Base-by-base conservation (phyloP, 2,329 filamentous ascomycete species). In the Pseudocercospora fijiensis region DNA sequence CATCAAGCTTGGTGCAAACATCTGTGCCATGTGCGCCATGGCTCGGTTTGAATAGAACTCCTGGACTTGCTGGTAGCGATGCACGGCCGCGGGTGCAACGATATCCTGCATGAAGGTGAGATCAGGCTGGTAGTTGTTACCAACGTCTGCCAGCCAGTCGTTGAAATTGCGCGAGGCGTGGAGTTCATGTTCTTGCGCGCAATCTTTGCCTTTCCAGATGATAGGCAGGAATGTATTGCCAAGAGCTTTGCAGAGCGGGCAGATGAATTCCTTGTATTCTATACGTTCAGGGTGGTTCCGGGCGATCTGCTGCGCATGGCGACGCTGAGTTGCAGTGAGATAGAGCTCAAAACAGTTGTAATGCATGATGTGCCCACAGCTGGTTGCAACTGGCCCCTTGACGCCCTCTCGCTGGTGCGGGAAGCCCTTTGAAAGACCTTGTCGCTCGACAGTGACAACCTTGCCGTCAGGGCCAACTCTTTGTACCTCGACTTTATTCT, bases 291-390 rank as follows among this genome's bases (percentile, higher is more conserved):
- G 95, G 71, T 98, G 95, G 71, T 96, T 91, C 13, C 95, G 86
- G 7, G 95, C 93, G 76, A 99, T 96, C 76, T 99, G 95, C 72
- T 95, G 91, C 20, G 86, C 86, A 74, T 99, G 96, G 43, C 95
- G 86, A 65, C 93, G 85, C 59, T 88, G 84, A 0, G 92, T 96
- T 3, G 94, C 92, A 52, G 90, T 86, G 68, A 91, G 90, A 74
- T 98, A 99, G 45, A 90, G 86, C 72, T 97, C 92, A 74, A 99
- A 99, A 78, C 95, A 99, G 70, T 86, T 88, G 76, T 91, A 98
- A 76, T 99, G 95, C 95, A 99, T 99, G 73, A 99, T 96, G 76
- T 99, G 95, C 2, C 95, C 95, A 77, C 95, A 99, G 9, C 94
- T 92, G 37, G 90, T 91, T 10, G 93, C 91, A 1, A 98, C 89